Evolutionary conservation across 805 yeast species (phyloP).

Genomic region (Barnettozyma populi): DNA sequence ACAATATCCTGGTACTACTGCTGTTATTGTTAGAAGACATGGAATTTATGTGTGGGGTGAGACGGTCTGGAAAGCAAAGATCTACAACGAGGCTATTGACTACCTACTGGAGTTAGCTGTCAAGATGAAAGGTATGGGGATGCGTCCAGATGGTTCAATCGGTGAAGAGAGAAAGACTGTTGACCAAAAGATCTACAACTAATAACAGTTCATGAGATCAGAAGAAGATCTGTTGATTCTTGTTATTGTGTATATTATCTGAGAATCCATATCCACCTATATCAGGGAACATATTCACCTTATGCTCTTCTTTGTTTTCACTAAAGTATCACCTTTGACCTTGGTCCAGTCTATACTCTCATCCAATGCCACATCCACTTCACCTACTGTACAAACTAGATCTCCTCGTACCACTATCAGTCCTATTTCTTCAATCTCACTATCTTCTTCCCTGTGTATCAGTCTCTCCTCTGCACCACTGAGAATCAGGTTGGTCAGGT

Average conservation of each 20-base stretch:
- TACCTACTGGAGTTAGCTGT: conserved; percentile 81
- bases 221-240: no score
- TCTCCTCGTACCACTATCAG: conserved; percentile 54
- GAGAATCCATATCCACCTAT: no score
- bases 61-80: conserved; percentile 85
- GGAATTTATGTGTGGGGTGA: conserved; percentile 98
- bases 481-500: conserved; percentile 54
- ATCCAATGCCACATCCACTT: conserved; percentile 40
- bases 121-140: conserved; percentile 68
- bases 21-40: conserved; percentile 86
- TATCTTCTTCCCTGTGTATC: conserved; percentile 31
- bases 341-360: conserved; percentile 31
- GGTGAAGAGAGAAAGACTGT: conserved; percentile 29
- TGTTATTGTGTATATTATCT: background rate
- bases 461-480: conserved; percentile 47
- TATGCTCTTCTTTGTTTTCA: conserved; percentile 23
- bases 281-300: conserved; percentile 7
- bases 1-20: conserved; percentile 74
- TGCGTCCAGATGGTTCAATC: conserved; percentile 41
- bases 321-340: conserved; percentile 20
- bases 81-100: conserved; percentile 89
- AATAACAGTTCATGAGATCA: background rate
- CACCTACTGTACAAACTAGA: conserved; percentile 50
- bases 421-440: conserved; percentile 34
- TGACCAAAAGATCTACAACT: conserved; percentile 20